These are phyloP conservation scores for Pseudogymnoascus pannorum DNA, from an alignment of 2,329 filamentous ascomycete genomes.

Conservation along the genomic window DNA sequence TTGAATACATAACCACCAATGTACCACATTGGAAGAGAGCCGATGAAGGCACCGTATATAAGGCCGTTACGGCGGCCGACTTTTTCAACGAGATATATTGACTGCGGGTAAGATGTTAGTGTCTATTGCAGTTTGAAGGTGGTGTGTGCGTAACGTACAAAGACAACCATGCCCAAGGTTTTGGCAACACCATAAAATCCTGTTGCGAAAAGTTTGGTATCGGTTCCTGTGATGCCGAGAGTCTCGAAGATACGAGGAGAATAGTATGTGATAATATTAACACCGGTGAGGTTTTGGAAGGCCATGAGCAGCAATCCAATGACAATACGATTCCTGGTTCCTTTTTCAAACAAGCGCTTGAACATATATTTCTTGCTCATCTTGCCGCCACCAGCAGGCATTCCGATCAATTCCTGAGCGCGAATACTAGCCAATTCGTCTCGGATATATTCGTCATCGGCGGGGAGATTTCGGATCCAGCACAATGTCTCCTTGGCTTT, in stretches of 20 bases:
- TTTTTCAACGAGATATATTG: slow-evolving; percentile 31
- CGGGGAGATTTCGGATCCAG: slow-evolving; percentile 38
- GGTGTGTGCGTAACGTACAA: slow-evolving; percentile 16
- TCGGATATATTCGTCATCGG: slow-evolving; percentile 36
- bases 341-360: slow-evolving; percentile 19
- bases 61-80: slow-evolving; percentile 34
- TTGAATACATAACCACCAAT: slow-evolving; percentile 35
- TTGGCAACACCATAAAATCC: slow-evolving; percentile 22
- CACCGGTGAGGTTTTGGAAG: slow-evolving; percentile 20
- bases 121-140: slow-evolving; percentile 17
- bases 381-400: slow-evolving; percentile 23
- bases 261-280: slow-evolving; percentile 30
- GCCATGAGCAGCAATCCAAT: slow-evolving; percentile 34
- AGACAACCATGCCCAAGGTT: slow-evolving; percentile 32
- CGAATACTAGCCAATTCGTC: slow-evolving; percentile 42
- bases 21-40: slow-evolving; percentile 36
- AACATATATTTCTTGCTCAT: slow-evolving; percentile 3
- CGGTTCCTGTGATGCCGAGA: slow-evolving; percentile 20
- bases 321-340: slow-evolving; percentile 71
- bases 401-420: slow-evolving; percentile 40
- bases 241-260: slow-evolving; percentile 26
- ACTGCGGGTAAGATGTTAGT: slow-evolving; percentile 8
- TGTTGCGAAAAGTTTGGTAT: slow-evolving; percentile 16
- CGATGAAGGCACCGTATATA: slow-evolving; percentile 34
- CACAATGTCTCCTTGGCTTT: slow-evolving; percentile 35